Conservation (phyloP, 1,284 basidiomycete genomes). For the Athelia psychrophila region DNA sequence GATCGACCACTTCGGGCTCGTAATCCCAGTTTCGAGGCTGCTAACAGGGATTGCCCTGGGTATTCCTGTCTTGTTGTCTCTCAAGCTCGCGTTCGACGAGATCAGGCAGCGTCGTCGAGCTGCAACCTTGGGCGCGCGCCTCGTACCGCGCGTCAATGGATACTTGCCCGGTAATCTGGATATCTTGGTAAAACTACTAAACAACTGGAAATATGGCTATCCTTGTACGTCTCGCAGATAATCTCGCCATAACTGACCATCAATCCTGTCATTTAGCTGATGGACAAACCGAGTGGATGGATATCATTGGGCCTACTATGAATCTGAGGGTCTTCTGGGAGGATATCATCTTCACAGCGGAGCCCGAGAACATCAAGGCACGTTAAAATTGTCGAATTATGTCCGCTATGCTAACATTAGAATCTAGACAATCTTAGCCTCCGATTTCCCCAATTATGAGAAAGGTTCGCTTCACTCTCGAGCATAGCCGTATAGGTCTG, state of each 20-base stretch:
- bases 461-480: conserved; percentile 16
- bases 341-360: background rate
- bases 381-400: background rate
- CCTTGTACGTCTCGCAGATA: background rate
- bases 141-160: background rate
- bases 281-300: background rate
- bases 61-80: background rate
- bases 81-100: background rate
- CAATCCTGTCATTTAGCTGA: background rate
- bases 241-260: background rate
- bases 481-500: conserved; percentile 10
- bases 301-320: background rate
- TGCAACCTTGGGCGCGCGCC: background rate
- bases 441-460: conserved; percentile 22
- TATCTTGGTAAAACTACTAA: background rate
- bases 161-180: conserved; percentile 1
- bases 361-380: conserved; percentile 1
- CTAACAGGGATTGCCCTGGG: background rate
- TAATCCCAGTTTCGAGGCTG: background rate
- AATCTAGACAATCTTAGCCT: conserved; percentile 15
- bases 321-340: background rate
- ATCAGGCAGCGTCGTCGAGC: background rate
- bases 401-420: background rate
- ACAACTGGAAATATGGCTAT: background rate
- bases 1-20: background rate